Conservation (phyloP, 2,329 filamentous ascomycete species). For the Graphilbum fragrans region DNA sequence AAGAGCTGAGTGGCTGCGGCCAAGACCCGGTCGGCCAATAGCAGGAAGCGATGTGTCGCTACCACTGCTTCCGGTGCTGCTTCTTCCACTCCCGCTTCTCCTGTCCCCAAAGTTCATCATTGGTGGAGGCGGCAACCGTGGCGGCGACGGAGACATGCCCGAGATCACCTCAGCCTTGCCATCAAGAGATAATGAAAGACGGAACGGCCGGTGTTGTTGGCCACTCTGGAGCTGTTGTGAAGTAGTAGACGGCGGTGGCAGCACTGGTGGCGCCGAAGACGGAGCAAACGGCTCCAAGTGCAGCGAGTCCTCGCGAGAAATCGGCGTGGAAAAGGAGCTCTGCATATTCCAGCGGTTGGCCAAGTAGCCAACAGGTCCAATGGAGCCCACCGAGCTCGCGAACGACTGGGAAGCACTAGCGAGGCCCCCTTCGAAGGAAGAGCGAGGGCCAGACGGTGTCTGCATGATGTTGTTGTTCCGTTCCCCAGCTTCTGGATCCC, state of each 20-base stretch:
- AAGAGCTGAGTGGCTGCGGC: constrained; percentile 60
- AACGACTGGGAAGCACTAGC: constrained; percentile 6
- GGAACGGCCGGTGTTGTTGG: constrained; percentile 34
- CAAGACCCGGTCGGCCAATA: constrained; percentile 40
- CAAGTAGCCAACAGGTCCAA: constrained; percentile 26
- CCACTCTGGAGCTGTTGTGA: constrained; percentile 16
- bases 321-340: constrained; percentile 38
- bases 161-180: constrained; percentile 80
- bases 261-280: constrained; percentile 16
- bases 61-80: neutral
- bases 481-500: neutral
- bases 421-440: neutral
- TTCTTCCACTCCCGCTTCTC: neutral
- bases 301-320: constrained; percentile 27
- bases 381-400: constrained; percentile 18
- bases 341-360: constrained; percentile 45
- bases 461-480: neutral
- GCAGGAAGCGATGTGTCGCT: constrained; percentile 25
- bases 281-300: constrained; percentile 32
- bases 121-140: constrained; percentile 40
- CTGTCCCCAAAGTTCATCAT: constrained; percentile 1
- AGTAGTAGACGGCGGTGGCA: constrained; percentile 24
- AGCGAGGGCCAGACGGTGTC: neutral
- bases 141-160: constrained; percentile 56
- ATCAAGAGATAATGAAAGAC: constrained; percentile 74